These are phyloP conservation scores for Neonectria faginata DNA, from an alignment of 2,329 filamentous ascomycete genomes.

Conservation along the genomic window DNA sequence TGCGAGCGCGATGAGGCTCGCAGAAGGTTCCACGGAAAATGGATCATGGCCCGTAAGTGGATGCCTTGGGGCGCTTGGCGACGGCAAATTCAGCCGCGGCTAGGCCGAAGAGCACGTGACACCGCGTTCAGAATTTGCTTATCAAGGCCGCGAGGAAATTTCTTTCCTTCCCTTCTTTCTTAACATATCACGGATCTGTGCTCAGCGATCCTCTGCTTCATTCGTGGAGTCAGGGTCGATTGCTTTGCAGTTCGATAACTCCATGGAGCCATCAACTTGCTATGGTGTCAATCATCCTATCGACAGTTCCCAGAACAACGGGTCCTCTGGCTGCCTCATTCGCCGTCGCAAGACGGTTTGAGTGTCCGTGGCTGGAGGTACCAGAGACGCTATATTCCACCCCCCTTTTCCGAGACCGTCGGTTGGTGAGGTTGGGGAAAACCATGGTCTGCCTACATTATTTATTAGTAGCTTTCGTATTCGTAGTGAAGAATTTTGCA, in stretches of 20 bases:
- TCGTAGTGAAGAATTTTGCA: neutral
- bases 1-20: slow-evolving; percentile 19
- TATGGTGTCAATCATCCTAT: slow-evolving; percentile 90
- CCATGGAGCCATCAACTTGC: slow-evolving; percentile 79
- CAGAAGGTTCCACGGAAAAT: neutral
- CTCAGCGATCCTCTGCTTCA: slow-evolving; percentile 76
- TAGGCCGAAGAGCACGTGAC: slow-evolving; percentile 29
- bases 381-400: slow-evolving; percentile 86
- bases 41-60: slow-evolving; percentile 1
- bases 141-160: slow-evolving; percentile 49
- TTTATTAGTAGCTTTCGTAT: slow-evolving; percentile 19
- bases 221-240: slow-evolving; percentile 73
- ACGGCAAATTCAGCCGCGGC: slow-evolving; percentile 21
- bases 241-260: slow-evolving; percentile 86
- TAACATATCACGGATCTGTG: slow-evolving; percentile 81
- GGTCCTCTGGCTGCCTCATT: slow-evolving; percentile 73
- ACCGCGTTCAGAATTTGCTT: slow-evolving; percentile 30
- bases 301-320: slow-evolving; percentile 93
- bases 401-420: slow-evolving; percentile 90
- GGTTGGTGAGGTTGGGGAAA: slow-evolving; percentile 91
- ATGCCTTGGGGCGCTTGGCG: slow-evolving; percentile 3
- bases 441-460: slow-evolving; percentile 84
- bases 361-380: slow-evolving; percentile 70
- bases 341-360: slow-evolving; percentile 69
- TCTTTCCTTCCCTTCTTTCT: slow-evolving; percentile 52